A percentile compares a stretch with the other conserved stretches of the same genome.
Conservation (phyloP, 495 filamentous ascomycete genomes). For the Penicillium bialowiezense region DNA sequence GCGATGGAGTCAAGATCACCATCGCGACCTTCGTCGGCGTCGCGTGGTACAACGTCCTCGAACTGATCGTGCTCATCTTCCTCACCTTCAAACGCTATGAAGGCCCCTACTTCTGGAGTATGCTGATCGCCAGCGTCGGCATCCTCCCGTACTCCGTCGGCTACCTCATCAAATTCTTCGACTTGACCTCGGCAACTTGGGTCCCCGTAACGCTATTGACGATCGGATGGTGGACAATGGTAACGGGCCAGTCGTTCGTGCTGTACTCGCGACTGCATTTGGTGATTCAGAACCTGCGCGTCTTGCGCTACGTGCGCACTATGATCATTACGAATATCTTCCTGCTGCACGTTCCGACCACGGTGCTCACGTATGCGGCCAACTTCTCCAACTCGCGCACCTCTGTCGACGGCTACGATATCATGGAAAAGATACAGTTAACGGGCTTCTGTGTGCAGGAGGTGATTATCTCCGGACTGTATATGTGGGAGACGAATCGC, state of each 20-base stretch:
- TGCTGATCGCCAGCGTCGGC: slow-evolving; percentile 33
- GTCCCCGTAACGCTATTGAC: slow-evolving; percentile 32
- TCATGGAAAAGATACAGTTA: slow-evolving; percentile 30
- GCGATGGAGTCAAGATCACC: slow-evolving; percentile 31
- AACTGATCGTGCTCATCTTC: slow-evolving; percentile 41
- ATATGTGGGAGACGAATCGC: slow-evolving; percentile 31
- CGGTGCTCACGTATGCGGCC: slow-evolving; percentile 28
- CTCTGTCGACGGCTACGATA: slow-evolving; percentile 21
- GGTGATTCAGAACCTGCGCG: slow-evolving; percentile 22
- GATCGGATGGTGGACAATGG: slow-evolving; percentile 40
- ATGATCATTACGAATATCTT: slow-evolving; percentile 39
- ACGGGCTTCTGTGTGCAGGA: slow-evolving; percentile 31
- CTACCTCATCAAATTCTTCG: slow-evolving; percentile 38
- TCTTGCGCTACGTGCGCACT: slow-evolving; percentile 25
- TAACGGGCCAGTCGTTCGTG: slow-evolving; percentile 40
- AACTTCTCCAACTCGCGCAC: slow-evolving; percentile 18
- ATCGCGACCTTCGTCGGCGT: slow-evolving; percentile 36
- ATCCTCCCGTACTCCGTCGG: slow-evolving; percentile 33
- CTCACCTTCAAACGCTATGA: slow-evolving; percentile 37
- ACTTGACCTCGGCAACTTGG: slow-evolving; percentile 23
- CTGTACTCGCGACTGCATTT: slow-evolving; percentile 42
- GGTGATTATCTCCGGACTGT: slow-evolving; percentile 27
- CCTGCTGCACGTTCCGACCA: slow-evolving; percentile 35
- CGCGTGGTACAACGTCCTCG: slow-evolving; percentile 37
- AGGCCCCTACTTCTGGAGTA: slow-evolving; percentile 44